Base-by-base conservation (phyloP, 2,329 filamentous ascomycete species). In the Arthroderma sp. region DNA sequence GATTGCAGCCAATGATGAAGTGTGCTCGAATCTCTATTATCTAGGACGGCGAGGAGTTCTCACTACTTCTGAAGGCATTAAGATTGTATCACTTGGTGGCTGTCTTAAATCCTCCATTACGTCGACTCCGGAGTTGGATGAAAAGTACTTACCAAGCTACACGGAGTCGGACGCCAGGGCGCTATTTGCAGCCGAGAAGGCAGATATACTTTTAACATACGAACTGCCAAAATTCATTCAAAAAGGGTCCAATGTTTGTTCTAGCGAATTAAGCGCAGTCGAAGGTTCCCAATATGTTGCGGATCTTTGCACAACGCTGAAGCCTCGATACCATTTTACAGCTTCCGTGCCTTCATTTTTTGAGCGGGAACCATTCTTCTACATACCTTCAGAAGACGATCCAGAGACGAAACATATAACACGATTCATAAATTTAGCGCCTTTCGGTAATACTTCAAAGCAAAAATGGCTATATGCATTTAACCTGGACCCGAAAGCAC, bases 331-430 rank as follows among this genome's bases (percentile, higher is more conserved):
- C 58, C 88, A 96, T 61, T 80, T 96, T 56, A 79, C 85, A 1
- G 71, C 76, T 3, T 84, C 84, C 0, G 72, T 77, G 1, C 65
- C 72, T 5, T 80, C 80, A 55, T 89, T 84, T 64, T 96, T 81
- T 60, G 89, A 98, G 65, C 80, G 91, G 45, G 91, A 96, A 62
- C 86, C 89, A 0, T 98, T 95, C 67, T 80, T 91, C 57, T 81
- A 94, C 59, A 51, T 65, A 22, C 70, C 74, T 3, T 68, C 65
- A 31, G 63, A 69, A 31, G 71, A 73, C 34, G 64, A 67, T 6
- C 71, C 74, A 5, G 72, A 80, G 46, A 64, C 70, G 22, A 73
- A 74, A 51, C 67, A 71, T 1, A 64, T 93, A 6, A 96, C 91
- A 1, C 79, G 91, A 11, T 98, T 98, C 66, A 83, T 96, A 55